phyloP scores from a whole-genome alignment of 1,284 basidiomycete species.

The Mycena citricolor region DNA sequence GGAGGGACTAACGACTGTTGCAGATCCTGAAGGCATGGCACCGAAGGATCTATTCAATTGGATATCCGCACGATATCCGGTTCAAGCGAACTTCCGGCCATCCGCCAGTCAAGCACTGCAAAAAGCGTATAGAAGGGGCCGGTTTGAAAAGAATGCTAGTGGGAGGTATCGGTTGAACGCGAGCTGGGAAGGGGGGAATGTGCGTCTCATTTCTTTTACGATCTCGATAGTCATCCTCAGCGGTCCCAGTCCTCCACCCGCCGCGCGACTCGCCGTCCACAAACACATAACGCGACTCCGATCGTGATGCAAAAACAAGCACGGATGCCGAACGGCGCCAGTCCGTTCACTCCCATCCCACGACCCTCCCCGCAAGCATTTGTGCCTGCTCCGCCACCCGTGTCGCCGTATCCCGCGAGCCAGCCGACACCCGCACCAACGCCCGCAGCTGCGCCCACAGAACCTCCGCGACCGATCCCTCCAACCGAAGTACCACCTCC shows the following conservation, averaged over 20 bases:
- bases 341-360: slow-evolving; percentile 11
- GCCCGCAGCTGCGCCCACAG: not conserved
- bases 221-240: slow-evolving; percentile 29
- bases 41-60: slow-evolving; percentile 79
- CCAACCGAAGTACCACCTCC: slow-evolving; percentile 29
- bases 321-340: slow-evolving; percentile 21
- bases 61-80: slow-evolving; percentile 77
- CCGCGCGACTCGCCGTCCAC: slow-evolving; percentile 29
- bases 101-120: slow-evolving; percentile 82
- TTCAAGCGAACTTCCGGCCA: slow-evolving; percentile 82
- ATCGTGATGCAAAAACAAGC: slow-evolving; percentile 25
- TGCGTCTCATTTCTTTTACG: slow-evolving; percentile 31
- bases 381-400: not conserved
- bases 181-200: slow-evolving; percentile 76
- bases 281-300: slow-evolving; percentile 27
- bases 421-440: no score
- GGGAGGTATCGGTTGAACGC: slow-evolving; percentile 74
- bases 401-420: no score
- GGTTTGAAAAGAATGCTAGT: slow-evolving; percentile 66
- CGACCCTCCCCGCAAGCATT: not conserved
- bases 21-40: slow-evolving; percentile 66
- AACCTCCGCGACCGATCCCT: slow-evolving; percentile 6
- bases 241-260: slow-evolving; percentile 30
- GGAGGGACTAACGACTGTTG: slow-evolving; percentile 63
- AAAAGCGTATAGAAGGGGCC: slow-evolving; percentile 75